Conservation (phyloP, 345 rosid genomes). For the Gynandropsis gynandra region DNA sequence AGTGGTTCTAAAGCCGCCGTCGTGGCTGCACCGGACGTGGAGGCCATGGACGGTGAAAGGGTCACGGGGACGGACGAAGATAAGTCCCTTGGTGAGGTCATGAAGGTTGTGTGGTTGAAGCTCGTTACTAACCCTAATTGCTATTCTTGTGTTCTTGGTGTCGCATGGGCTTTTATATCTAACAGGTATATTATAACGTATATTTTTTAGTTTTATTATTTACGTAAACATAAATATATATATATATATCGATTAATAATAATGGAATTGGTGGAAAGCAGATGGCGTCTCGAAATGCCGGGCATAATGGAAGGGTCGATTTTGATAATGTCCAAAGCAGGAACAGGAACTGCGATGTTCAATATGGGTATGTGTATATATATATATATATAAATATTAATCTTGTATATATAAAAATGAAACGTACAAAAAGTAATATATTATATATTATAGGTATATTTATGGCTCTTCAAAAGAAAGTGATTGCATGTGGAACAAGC, state of each 20-base stretch:
- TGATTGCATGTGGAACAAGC: conserved; percentile 64
- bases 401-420: background rate
- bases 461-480: conserved; percentile 71
- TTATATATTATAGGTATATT: conserved; percentile 89
- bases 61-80: conserved; percentile 12
- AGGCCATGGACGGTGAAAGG: conserved; percentile 4
- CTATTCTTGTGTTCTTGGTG: conserved; percentile 63
- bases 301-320: conserved; percentile 67
- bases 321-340: conserved; percentile 77
- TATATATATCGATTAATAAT: background rate
- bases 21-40: conserved; percentile 17
- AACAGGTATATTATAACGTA: conserved; percentile 36
- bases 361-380: conserved; percentile 52
- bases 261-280: conserved; percentile 16
- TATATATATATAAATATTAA: background rate
- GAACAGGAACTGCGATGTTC: conserved; percentile 95
- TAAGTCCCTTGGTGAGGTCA: conserved; percentile 35
- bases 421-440: background rate
- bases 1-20: conserved; percentile 8
- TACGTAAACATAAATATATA: too few relatives aligned
- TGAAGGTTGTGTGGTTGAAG: conserved; percentile 52
- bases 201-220: background rate
- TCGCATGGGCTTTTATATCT: conserved; percentile 66
- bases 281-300: conserved; percentile 84
- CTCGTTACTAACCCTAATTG: conserved; percentile 59